A percentile compares a stretch with the other conserved stretches of the same genome.
phyloP scores from a whole-genome alignment of 108 stramenopile species.

The Cyclotella kingstonii region DNA sequence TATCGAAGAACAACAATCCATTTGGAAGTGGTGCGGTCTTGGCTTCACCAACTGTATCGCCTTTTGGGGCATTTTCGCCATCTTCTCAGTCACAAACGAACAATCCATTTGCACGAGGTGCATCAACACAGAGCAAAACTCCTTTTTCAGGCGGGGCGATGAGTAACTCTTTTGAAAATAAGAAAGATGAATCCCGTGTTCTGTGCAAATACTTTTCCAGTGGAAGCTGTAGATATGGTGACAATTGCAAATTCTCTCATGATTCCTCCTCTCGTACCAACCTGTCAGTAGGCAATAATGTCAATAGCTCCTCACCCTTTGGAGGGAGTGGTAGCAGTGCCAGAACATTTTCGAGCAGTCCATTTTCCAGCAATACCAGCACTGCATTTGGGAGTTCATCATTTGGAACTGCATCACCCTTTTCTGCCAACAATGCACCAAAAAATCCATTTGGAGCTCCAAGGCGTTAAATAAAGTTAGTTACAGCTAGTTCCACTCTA shows the following conservation, averaged over 20 bases:
- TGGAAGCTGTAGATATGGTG: constrained; percentile 67
- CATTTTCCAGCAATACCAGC: constrained; percentile 3
- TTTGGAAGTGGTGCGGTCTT: constrained; percentile 12
- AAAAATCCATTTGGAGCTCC: constrained; percentile 34
- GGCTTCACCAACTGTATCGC: constrained; percentile 17
- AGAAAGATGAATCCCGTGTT: constrained; percentile 24
- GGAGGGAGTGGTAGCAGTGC: not conserved
- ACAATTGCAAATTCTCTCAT: constrained; percentile 76
- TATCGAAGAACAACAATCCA: constrained; percentile 12
- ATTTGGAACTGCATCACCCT: constrained; percentile 6
- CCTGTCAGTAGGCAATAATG: not conserved
- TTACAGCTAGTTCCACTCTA: too few relatives aligned
- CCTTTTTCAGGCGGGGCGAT: constrained; percentile 12
- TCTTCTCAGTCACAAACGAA: constrained; percentile 15
- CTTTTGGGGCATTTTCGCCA: constrained; percentile 38
- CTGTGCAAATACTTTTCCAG: constrained; percentile 78
- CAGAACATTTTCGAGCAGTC: constrained; percentile 10
- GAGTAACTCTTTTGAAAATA: constrained; percentile 6
- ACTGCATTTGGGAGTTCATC: constrained; percentile 10
- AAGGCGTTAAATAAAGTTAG: constrained; percentile 11
- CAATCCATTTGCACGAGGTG: constrained; percentile 20
- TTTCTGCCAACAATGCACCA: constrained; percentile 2
- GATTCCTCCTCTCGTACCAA: constrained; percentile 19
- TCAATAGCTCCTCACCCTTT: constrained; percentile 2
- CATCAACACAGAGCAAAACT: constrained; percentile 5